Percentiles rank a stretch among this genome's conserved stretches.
Conservation (phyloP, 2,329 filamentous ascomycete genomes). For the Domatiomyces globalis region DNA sequence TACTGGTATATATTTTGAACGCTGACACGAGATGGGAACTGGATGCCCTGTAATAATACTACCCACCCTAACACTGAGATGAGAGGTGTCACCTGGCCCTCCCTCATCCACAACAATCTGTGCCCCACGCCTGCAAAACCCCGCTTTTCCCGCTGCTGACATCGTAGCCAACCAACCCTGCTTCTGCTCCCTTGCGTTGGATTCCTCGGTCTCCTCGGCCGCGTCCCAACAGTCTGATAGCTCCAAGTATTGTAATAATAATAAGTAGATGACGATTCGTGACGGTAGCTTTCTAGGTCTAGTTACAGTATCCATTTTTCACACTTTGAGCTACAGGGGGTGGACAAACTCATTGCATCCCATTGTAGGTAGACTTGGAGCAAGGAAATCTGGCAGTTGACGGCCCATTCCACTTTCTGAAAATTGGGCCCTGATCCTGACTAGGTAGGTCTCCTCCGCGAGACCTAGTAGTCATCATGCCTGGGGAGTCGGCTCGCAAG, state of each 20-base stretch:
- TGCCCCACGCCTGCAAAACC: neutral
- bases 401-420: neutral
- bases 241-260: neutral
- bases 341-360: too few species aligned
- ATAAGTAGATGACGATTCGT: neutral
- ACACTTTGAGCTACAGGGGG: too few species aligned
- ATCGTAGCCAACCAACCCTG: neutral
- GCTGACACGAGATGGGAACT: neutral
- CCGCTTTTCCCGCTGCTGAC: neutral
- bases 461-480: neutral
- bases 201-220: neutral
- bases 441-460: neutral
- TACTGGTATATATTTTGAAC: neutral
- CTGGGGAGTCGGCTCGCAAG: neutral
- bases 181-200: neutral
- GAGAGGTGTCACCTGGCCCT: too few species aligned
- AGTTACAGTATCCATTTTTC: neutral
- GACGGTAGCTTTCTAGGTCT: neutral
- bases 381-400: neutral
- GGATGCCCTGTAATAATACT: neutral
- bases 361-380: too few species aligned
- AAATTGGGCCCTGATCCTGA: neutral
- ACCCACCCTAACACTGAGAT: too few species aligned
- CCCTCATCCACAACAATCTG: too few species aligned
- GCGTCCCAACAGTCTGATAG: neutral